phyloP scores from a whole-genome alignment of 345 rosid species.

The Turnera subulata region DNA sequence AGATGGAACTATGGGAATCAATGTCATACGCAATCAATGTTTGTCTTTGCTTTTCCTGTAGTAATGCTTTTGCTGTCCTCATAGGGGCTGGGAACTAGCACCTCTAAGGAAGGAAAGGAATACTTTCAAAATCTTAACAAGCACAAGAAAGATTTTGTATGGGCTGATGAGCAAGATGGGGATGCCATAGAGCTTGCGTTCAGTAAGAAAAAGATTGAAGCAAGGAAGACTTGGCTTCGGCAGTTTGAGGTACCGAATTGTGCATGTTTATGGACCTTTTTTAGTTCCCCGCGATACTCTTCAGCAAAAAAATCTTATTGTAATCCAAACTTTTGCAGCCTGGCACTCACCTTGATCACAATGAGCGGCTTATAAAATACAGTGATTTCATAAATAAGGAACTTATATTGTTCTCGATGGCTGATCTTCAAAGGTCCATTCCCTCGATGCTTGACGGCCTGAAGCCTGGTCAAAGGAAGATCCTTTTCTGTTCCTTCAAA shows the following conservation, averaged over 20 bases:
- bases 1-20: neutral
- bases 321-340: slow-evolving; percentile 47
- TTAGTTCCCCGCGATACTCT: neutral
- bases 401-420: slow-evolving; percentile 90
- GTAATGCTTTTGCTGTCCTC: slow-evolving; percentile 2
- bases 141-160: slow-evolving; percentile 85
- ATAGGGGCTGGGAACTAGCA: slow-evolving; percentile 96
- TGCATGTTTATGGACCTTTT: neutral
- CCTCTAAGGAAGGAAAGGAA: slow-evolving; percentile 64
- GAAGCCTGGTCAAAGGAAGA: slow-evolving; percentile 96
- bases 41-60: neutral
- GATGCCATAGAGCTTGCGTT: slow-evolving; percentile 96
- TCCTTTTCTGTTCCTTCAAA: slow-evolving; percentile 81
- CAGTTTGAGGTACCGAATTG: slow-evolving; percentile 55
- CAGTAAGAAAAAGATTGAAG: slow-evolving; percentile 93
- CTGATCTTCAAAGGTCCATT: slow-evolving; percentile 96
- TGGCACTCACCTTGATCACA: slow-evolving; percentile 86
- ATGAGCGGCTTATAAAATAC: slow-evolving; percentile 54
- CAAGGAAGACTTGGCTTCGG: slow-evolving; percentile 93
- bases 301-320: neutral
- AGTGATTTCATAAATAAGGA: slow-evolving; percentile 95
- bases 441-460: slow-evolving; percentile 97
- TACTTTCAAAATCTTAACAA: slow-evolving; percentile 52
- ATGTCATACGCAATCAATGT: neutral
- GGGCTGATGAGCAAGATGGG: slow-evolving; percentile 80